These are phyloP conservation scores for Prototheca wickerhamii DNA, from an alignment of 163 green algal species.

Conservation along the genomic window DNA sequence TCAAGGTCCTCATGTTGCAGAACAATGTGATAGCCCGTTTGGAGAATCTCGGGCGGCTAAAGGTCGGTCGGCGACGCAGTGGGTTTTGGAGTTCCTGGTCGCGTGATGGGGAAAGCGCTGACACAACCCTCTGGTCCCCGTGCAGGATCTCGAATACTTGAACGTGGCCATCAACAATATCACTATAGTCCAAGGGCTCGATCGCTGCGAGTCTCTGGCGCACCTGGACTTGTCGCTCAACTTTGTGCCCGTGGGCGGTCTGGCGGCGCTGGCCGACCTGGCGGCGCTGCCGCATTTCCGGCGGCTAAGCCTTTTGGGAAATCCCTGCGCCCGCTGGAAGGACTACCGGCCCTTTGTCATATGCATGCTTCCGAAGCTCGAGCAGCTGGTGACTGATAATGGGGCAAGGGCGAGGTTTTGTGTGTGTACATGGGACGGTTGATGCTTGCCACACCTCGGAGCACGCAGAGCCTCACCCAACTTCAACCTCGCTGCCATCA, in stretches of 20 bases:
- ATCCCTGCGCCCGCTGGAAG: constrained; percentile 75
- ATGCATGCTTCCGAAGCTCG: constrained; percentile 59
- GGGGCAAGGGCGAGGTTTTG: not conserved
- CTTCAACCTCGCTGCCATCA: too few species aligned
- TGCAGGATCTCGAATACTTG: constrained; percentile 74
- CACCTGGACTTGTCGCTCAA: constrained; percentile 90
- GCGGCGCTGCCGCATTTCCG: constrained; percentile 42
- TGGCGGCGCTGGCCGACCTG: constrained; percentile 4
- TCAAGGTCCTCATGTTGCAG: constrained; percentile 85
- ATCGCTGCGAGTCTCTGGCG: constrained; percentile 76
- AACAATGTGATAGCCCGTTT: constrained; percentile 88
- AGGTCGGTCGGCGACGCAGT: constrained; percentile 59
- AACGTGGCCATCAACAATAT: constrained; percentile 93
- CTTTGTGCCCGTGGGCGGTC: constrained; percentile 58
- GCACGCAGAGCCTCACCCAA: too few species aligned
- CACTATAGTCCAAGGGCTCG: constrained; percentile 70
- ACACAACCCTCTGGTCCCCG: not conserved
- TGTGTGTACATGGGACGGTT: constrained; percentile 47
- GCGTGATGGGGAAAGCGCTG: too few species aligned
- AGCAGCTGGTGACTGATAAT: constrained; percentile 31
- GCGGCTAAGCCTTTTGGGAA: constrained; percentile 77
- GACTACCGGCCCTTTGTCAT: constrained; percentile 73
- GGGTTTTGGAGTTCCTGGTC: too few species aligned
- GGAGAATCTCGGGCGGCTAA: constrained; percentile 81
- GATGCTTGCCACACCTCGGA: too few species aligned